Evolutionary conservation across 805 yeast genomes (phyloP), one percentile per base, ranked within the genome.

Genomic region (Yamadazyma olivae): DNA sequence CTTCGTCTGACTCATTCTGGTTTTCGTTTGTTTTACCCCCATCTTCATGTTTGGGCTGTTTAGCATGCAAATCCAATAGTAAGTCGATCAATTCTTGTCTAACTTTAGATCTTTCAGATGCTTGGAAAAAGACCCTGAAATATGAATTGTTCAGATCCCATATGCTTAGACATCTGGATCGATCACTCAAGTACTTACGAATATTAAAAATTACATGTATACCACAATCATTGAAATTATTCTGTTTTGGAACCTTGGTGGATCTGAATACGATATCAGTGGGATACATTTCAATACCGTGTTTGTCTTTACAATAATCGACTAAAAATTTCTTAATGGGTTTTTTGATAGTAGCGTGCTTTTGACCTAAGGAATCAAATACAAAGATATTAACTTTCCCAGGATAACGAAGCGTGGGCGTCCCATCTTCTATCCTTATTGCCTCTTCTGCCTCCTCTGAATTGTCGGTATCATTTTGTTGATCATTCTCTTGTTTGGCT

Each of bases 181-280:
- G 75, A 26, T 74, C 58, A 17, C 62, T 61, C 30, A 82, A 64
- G 58, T 86, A 80, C 43, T 72, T 76, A 38, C 68, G 64, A 9
- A 81, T 71, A 48, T 84, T 89, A 47, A 81, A 81, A 12, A 93
- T 81, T 2, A 91, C 85, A 60, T 86, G 96, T 15, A 93, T 77
- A 1, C 99, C 99, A 64, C 99, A 93, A 56, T 93, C 99, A 53
- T 89, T 86, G 61, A 81, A 79, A 55, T 93, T 93, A 20, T 80
- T 79, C 53, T 93, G 99, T 40, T 72, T 78, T 1, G 97, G 96
- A 0, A 88, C 93, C 4, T 64, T 52, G 4, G 80, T 78, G 6
- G 66, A 56, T 33, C 65, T 55, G 31, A 76, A 59, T 29, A 68
- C 56, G 16, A 90, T 74, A 28, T 65, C 70, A 4, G 61, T 56